A percentile compares a stretch with the other conserved stretches of the same genome.
Evolutionary conservation across 2,329 filamentous ascomycete genomes (phyloP).

Genomic region (Didymella exigua): DNA sequence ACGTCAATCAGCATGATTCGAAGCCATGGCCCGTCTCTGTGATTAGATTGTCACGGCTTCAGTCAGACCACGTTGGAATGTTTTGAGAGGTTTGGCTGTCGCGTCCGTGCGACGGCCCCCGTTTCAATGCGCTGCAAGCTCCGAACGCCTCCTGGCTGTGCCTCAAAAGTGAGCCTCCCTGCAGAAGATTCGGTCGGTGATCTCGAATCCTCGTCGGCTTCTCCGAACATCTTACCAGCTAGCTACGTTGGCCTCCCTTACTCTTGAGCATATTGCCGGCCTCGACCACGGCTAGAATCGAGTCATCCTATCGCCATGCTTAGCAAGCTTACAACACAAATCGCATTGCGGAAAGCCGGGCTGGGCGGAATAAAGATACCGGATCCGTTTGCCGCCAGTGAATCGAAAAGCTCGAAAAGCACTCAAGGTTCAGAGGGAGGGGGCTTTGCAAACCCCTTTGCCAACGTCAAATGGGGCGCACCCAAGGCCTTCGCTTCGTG

Average conservation of each 20-base stretch:
- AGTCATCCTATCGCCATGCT: slow-evolving; percentile 53
- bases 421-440: slow-evolving; percentile 20
- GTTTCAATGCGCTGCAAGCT: slow-evolving; percentile 17
- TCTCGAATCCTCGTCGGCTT: not conserved
- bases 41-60: not conserved
- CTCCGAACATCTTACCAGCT: not conserved
- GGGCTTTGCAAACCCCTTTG: slow-evolving; percentile 42
- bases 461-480: slow-evolving; percentile 44
- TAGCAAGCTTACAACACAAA: slow-evolving; percentile 61
- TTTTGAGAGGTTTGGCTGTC: slow-evolving; percentile 4
- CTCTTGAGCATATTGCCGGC: not conserved
- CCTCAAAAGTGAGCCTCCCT: slow-evolving; percentile 6
- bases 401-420: slow-evolving; percentile 35
- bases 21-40: not conserved
- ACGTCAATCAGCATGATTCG: not conserved
- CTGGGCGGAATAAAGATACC: slow-evolving; percentile 58
- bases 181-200: not conserved
- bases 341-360: slow-evolving; percentile 64
- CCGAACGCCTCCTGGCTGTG: slow-evolving; percentile 13
- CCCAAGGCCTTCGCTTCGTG: slow-evolving; percentile 43
- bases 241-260: not conserved
- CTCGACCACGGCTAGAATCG: not conserved
- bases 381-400: slow-evolving; percentile 35
- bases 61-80: slow-evolving; percentile 3
- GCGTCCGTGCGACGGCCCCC: slow-evolving; percentile 19